Percentiles rank a stretch among this genome's conserved stretches.
Evolutionary conservation across 73 alveolate species (phyloP).

Genomic region (Blepharisma japonicum): DNA sequence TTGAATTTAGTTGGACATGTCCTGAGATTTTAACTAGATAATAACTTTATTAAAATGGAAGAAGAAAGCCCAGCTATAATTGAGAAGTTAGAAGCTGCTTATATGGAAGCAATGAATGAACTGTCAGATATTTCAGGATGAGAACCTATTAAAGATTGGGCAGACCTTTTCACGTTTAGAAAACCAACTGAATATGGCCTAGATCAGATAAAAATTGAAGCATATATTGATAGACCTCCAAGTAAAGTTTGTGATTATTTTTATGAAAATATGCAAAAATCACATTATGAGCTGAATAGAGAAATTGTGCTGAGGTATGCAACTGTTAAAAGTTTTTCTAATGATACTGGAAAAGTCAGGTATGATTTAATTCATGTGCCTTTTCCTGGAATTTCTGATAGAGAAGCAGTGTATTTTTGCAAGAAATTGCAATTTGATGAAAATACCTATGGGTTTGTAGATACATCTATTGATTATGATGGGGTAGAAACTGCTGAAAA

Average conservation of each 20-base stretch:
- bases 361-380: constrained; percentile 15
- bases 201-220: constrained; percentile 1
- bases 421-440: constrained; percentile 13
- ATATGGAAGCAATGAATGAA: background rate
- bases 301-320: background rate
- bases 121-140: background rate
- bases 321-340: background rate
- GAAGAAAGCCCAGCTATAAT: background rate
- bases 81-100: background rate
- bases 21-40: constrained; percentile 36
- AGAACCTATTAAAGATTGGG: background rate
- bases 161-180: background rate
- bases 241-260: background rate
- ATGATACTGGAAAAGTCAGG: background rate
- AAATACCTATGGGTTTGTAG: background rate
- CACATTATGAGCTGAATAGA: background rate
- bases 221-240: background rate
- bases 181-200: constrained; percentile 9
- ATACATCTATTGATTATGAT: constrained; percentile 3
- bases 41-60: background rate
- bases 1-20: constrained; percentile 38
- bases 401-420: background rate
- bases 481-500: background rate
- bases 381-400: constrained; percentile 17
- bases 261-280: background rate